Percentiles rank a stretch among this genome's conserved stretches.
Evolutionary conservation across 345 rosid genomes (phyloP).

Genomic region (Rhodamnia argentea): DNA sequence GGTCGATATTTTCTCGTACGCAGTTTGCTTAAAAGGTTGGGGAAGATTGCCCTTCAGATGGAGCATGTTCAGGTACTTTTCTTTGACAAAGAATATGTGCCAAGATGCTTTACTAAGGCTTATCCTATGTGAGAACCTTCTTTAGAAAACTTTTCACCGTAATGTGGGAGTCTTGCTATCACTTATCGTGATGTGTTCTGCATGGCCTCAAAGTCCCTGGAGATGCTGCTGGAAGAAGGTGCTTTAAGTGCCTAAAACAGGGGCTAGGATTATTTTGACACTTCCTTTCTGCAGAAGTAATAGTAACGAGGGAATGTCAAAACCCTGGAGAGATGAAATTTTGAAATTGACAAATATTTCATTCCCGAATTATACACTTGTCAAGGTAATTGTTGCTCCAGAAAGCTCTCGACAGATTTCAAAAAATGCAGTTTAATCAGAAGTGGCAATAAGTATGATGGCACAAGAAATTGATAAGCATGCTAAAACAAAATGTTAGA

Average conservation of each 20-base stretch:
- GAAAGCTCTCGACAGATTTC: not conserved
- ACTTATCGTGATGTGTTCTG: not conserved
- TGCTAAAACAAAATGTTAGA: not conserved
- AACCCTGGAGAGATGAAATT: not conserved
- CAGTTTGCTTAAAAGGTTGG: constrained; percentile 57
- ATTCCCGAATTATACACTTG: not conserved
- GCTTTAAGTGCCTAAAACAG: not conserved
- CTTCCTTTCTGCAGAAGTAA: not conserved
- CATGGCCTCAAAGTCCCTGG: not conserved
- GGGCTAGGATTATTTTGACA: not conserved
- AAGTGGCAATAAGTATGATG: not conserved
- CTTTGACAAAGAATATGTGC: not conserved
- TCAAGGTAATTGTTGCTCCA: not conserved
- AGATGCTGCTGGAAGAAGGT: not conserved
- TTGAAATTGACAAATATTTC: not conserved
- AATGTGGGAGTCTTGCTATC: not conserved
- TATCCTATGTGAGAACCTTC: not conserved
- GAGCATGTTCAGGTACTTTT: constrained; percentile 64
- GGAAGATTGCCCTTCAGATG: constrained; percentile 67
- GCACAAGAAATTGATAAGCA: not conserved
- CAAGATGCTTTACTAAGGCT: not conserved
- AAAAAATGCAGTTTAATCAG: not conserved
- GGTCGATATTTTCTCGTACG: constrained; percentile 29
- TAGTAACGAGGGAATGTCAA: not conserved
- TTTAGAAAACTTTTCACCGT: not conserved